phyloP scores from a whole-genome alignment of 2,329 filamentous ascomycete species.

The Hortaea werneckii region DNA sequence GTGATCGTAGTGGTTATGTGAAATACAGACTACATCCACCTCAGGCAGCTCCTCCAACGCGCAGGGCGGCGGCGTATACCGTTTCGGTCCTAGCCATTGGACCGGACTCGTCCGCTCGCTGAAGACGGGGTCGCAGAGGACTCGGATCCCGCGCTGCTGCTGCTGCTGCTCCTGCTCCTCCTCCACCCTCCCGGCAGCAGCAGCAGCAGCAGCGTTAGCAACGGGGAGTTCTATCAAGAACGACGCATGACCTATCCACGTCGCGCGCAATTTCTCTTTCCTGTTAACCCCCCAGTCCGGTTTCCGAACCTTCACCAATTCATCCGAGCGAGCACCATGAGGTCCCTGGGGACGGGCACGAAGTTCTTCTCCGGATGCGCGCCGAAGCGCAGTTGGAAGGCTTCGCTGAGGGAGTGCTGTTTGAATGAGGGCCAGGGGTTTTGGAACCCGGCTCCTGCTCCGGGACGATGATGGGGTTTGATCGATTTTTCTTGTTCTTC shows the following conservation, averaged over 20 bases:
- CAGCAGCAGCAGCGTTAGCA: too few species aligned
- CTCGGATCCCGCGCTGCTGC: conserved; percentile 29
- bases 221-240: conserved; percentile 37
- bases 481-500: not conserved
- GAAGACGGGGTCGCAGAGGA: conserved; percentile 47
- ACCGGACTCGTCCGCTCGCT: conserved; percentile 39
- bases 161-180: not conserved
- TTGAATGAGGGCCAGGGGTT: conserved; percentile 41
- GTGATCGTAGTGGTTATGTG: conserved; percentile 50
- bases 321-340: conserved; percentile 20
- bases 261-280: conserved; percentile 31
- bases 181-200: too few species aligned
- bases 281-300: conserved; percentile 30
- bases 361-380: conserved; percentile 31
- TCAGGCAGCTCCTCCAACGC: conserved; percentile 39
- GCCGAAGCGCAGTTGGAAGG: conserved; percentile 29
- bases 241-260: conserved; percentile 44
- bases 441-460: conserved; percentile 35
- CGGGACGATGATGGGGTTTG: conserved; percentile 31
- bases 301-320: conserved; percentile 33
- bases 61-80: conserved; percentile 44
- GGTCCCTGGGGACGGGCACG: conserved; percentile 35
- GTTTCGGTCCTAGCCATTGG: conserved; percentile 38
- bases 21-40: conserved; percentile 43
- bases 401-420: conserved; percentile 15